Evolutionary conservation across 768 basidiomycete genomes (phyloP).

Genomic region (Tulasnella sp.): DNA sequence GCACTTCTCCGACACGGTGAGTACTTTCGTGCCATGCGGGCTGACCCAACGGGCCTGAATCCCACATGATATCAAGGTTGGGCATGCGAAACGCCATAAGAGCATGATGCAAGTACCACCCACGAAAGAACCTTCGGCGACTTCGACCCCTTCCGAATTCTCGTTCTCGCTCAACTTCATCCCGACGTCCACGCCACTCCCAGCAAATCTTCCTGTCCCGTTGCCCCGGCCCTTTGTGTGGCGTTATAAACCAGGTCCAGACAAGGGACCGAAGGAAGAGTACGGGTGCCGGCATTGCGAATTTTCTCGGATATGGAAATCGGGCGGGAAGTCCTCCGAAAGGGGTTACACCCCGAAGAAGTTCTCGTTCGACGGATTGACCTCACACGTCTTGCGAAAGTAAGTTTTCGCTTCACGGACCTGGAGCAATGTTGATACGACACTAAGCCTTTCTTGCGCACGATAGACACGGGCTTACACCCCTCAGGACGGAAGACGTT

Average conservation of each 20-base stretch:
- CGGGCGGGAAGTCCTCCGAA: not conserved
- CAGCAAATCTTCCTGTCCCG: not conserved
- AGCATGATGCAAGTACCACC: not conserved
- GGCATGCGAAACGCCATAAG: not conserved
- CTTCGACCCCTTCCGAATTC: not conserved
- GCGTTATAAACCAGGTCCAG: not conserved
- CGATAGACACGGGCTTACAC: not conserved
- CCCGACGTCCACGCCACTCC: not conserved
- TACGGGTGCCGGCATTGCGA: not conserved
- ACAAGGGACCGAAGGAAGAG: not conserved
- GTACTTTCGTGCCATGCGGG: no score
- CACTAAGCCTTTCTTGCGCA: not conserved
- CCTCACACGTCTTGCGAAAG: not conserved
- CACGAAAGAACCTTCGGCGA: not conserved
- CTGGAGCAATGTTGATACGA: no score
- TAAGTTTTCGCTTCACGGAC: no score
- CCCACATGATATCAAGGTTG: not conserved
- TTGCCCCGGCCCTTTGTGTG: not conserved
- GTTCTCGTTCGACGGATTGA: not conserved
- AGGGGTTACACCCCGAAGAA: not conserved
- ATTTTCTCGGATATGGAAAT: not conserved
- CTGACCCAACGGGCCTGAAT: not conserved
- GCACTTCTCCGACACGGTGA: not conserved
- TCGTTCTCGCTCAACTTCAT: not conserved
- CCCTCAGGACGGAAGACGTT: not conserved